phyloP scores from a whole-genome alignment of 1,139 yeast species.

The Yamadazyma sp. region DNA sequence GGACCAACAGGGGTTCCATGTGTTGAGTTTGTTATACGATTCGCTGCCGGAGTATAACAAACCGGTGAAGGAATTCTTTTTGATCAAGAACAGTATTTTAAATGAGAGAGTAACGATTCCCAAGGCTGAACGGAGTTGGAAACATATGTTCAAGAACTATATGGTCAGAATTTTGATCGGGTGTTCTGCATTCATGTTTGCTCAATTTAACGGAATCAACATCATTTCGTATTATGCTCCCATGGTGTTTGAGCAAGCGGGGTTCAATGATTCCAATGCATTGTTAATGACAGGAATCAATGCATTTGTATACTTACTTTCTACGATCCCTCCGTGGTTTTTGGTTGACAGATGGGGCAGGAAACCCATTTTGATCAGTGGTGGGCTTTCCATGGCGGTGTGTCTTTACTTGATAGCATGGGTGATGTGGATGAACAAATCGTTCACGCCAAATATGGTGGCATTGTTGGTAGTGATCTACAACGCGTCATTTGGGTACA shows the following conservation, averaged over 20 bases:
- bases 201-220: slow-evolving; percentile 58
- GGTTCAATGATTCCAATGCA: slow-evolving; percentile 50
- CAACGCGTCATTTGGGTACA: slow-evolving; percentile 54
- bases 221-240: slow-evolving; percentile 58
- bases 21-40: slow-evolving; percentile 77
- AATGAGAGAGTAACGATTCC: slow-evolving; percentile 44
- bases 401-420: slow-evolving; percentile 42
- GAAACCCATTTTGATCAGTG: slow-evolving; percentile 50
- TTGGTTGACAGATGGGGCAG: slow-evolving; percentile 57
- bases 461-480: slow-evolving; percentile 50
- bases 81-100: slow-evolving; percentile 78
- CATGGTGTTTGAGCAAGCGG: slow-evolving; percentile 53
- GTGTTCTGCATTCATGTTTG: slow-evolving; percentile 52
- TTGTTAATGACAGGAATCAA: slow-evolving; percentile 56
- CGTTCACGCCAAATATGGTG: slow-evolving; percentile 45
- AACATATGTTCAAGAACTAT: slow-evolving; percentile 40
- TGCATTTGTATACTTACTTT: slow-evolving; percentile 45
- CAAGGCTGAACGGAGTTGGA: slow-evolving; percentile 45
- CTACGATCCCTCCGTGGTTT: slow-evolving; percentile 57
- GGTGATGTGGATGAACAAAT: slow-evolving; percentile 36
- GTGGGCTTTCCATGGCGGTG: slow-evolving; percentile 49
- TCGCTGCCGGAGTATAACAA: slow-evolving; percentile 51
- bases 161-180: slow-evolving; percentile 44
- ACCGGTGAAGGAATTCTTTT: slow-evolving; percentile 56
- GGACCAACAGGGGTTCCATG: slow-evolving; percentile 61